Percentiles rank a stretch among this genome's conserved stretches.
Evolutionary conservation across 495 filamentous ascomycete species (phyloP).

Genomic region (Aspergillus bertholletiae): DNA sequence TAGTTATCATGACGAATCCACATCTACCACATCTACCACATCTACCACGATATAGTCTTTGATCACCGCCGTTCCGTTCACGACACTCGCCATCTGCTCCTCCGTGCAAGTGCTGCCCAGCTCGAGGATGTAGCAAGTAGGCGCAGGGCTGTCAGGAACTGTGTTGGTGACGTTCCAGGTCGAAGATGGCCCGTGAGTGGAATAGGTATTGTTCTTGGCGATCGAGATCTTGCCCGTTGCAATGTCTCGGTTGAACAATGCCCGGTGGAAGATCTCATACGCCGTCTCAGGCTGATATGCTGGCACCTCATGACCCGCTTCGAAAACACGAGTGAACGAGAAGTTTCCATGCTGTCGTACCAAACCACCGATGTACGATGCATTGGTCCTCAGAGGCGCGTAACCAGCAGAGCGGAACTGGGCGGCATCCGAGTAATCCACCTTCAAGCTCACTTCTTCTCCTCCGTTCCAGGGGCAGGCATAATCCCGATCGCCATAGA

Average conservation of each 20-base stretch:
- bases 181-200: slow-evolving; percentile 41
- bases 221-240: slow-evolving; percentile 45
- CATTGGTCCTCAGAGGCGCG: slow-evolving; percentile 41
- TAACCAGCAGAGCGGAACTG: slow-evolving; percentile 50
- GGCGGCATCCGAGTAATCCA: slow-evolving; percentile 37
- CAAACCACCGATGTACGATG: slow-evolving; percentile 39
- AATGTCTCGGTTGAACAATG: slow-evolving; percentile 51
- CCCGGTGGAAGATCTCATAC: slow-evolving; percentile 52
- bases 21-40: neutral
- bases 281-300: slow-evolving; percentile 56
- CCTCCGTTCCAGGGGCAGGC: slow-evolving; percentile 52
- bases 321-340: slow-evolving; percentile 56
- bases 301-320: slow-evolving; percentile 60
- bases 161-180: slow-evolving; percentile 51
- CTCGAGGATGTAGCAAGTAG: slow-evolving; percentile 46
- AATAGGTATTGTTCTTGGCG: slow-evolving; percentile 27
- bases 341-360: slow-evolving; percentile 58
- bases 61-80: slow-evolving; percentile 45
- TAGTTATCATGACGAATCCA: neutral
- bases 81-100: slow-evolving; percentile 43
- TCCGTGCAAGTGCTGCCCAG: slow-evolving; percentile 39
- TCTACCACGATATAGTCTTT: slow-evolving; percentile 42
- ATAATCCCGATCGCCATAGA: slow-evolving; percentile 64
- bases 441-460: slow-evolving; percentile 37
- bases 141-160: slow-evolving; percentile 33